Evolutionary conservation across 2,329 filamentous ascomycete species (phyloP).

Genomic region (Cladosporium sp.): DNA sequence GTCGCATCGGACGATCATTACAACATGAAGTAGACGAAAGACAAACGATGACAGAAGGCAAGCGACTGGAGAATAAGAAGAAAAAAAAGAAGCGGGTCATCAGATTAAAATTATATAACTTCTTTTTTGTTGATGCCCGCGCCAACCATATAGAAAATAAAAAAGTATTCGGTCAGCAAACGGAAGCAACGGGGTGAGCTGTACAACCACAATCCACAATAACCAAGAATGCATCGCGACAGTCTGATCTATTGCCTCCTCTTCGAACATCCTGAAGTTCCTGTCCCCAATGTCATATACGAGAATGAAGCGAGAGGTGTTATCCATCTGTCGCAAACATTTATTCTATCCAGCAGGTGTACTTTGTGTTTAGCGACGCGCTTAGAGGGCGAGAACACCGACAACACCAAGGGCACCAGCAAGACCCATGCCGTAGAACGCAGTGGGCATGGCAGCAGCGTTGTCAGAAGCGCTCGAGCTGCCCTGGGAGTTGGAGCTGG

Average conservation of each 20-base stretch:
- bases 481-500: conserved; percentile 13
- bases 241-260: background rate
- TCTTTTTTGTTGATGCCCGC: background rate
- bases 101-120: background rate
- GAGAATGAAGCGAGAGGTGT: no score
- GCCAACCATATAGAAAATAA: background rate
- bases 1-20: no score
- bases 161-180: background rate
- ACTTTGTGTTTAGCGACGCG: background rate
- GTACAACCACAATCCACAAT: background rate
- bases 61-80: no score
- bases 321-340: no score
- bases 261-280: no score
- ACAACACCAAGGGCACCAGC: conserved; percentile 39
- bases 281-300: no score
- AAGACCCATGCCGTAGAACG: conserved; percentile 36
- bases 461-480: conserved; percentile 14
- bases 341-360: no score
- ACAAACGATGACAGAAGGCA: no score
- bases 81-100: background rate
- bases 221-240: background rate
- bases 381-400: conserved; percentile 41
- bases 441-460: conserved; percentile 33
- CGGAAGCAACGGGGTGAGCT: background rate
- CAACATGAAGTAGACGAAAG: no score